Base-by-base conservation (phyloP, 768 basidiomycete species). In the Lanmaoa pseudosensibilis region DNA sequence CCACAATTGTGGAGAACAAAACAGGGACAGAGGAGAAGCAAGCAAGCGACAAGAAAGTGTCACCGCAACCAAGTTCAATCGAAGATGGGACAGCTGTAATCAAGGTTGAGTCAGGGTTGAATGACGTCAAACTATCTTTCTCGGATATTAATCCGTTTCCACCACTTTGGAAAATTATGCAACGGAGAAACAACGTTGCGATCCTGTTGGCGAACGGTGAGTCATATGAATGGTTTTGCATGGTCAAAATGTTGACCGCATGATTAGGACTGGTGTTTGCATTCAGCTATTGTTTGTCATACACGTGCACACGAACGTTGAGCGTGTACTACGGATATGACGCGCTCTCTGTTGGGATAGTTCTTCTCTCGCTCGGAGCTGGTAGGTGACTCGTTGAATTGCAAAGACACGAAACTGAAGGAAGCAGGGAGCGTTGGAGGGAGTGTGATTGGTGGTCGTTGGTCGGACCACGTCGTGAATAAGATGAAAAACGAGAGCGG, bases 111-210 rank as follows among this genome's bases (percentile, higher is more conserved):
- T 39, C 59, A 37, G 51, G 34, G 21, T 23, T 65, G 12, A 66
- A 51, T 23, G 69, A 75, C 27, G 65, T 88, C 44, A 82, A 77
- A 58, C 71, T 90, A 36, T 80, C 85, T 8, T 59, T 92, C 5
- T 78, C 69, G 55, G 91, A 93, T 61, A 77, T 93, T n/a, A 92
- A 91, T 65, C 90, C 90, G 0, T 65, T 90, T 47, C 78, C 77
- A 46, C 87, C 88, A 1, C 78, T 92, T 46, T 68, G 73, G 50
- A 66, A 76, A 32, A 81, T 92, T 25, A 58, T 92, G 23, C 76
- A 78, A 16, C 77, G 83, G 38, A 77, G 72, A 48, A 88, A 91
- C 62, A 97, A 95, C 58, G 47, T 89, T 9, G 69, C 79, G 1
- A 84, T 88, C 52, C 74, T 93, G 55, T 40, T 80, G 56, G 32